These are phyloP conservation scores for Apiospora marii DNA, from an alignment of 2,329 filamentous ascomycete genomes.

Conservation along the genomic window DNA sequence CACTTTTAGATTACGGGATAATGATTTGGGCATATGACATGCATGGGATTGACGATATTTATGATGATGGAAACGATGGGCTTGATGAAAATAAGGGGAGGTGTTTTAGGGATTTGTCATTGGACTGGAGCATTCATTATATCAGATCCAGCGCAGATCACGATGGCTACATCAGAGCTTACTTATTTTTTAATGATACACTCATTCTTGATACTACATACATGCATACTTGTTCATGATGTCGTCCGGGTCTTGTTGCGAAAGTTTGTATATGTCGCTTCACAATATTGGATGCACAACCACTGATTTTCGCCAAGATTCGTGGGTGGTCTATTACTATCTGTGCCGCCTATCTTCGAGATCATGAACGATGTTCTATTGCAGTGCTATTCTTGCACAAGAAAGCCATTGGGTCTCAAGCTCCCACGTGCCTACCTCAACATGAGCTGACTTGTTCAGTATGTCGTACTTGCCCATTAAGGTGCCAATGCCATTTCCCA, in stretches of 20 bases:
- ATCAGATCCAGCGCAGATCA: slow-evolving; percentile 15
- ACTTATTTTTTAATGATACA: slow-evolving; percentile 21
- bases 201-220: slow-evolving; percentile 17
- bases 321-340: too few species aligned
- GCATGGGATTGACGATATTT: slow-evolving; percentile 7
- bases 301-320: too few species aligned
- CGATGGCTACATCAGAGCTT: slow-evolving; percentile 12
- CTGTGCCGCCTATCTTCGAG: too few species aligned
- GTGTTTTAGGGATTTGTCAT: slow-evolving; percentile 13
- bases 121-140: slow-evolving; percentile 20
- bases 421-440: too few species aligned
- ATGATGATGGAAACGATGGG: slow-evolving; percentile 7
- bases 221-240: not conserved
- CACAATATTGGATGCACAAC: too few species aligned
- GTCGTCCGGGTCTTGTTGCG: not conserved
- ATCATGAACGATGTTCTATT: too few species aligned
- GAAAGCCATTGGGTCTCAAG: too few species aligned
- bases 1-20: slow-evolving; percentile 15
- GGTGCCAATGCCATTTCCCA: too few species aligned
- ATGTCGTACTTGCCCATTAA: too few species aligned
- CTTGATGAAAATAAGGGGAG: not conserved
- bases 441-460: too few species aligned
- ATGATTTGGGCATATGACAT: slow-evolving; percentile 2
- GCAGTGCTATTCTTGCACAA: too few species aligned
- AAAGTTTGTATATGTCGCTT: not conserved